Evolutionary conservation across 345 rosid genomes (phyloP).

Genomic region (Hevea brasiliensis): DNA sequence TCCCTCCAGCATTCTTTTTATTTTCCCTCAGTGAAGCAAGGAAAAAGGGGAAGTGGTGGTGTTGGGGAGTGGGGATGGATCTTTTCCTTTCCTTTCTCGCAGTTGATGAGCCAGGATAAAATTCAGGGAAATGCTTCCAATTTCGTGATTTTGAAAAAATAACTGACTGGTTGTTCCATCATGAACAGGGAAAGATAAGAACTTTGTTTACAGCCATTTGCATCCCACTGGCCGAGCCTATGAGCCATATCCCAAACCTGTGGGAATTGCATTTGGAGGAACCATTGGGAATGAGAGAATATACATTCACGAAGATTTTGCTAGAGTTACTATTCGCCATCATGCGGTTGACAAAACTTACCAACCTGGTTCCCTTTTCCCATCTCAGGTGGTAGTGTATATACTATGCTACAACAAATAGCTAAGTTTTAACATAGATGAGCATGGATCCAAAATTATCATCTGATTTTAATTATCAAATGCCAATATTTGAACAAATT

Average conservation of each 20-base stretch:
- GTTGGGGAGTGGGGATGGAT: background rate
- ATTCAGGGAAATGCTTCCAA: background rate
- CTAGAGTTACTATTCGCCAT: constrained; percentile 68
- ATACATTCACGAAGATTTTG: constrained; percentile 75
- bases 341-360: constrained; percentile 91
- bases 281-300: constrained; percentile 78
- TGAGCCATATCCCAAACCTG: constrained; percentile 79
- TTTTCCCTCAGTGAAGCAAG: background rate
- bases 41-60: too few relatives aligned
- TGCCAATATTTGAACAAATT: background rate
- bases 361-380: constrained; percentile 70
- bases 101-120: background rate
- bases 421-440: background rate
- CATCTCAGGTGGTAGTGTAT: constrained; percentile 67
- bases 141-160: background rate
- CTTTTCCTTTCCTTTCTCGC: background rate
- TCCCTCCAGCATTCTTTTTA: background rate
- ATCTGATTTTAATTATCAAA: background rate
- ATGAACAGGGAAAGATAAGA: constrained; percentile 79
- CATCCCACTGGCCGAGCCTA: constrained; percentile 67
- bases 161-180: constrained; percentile 3
- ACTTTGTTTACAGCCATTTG: constrained; percentile 87
- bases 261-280: constrained; percentile 93
- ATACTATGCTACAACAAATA: background rate
- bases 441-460: background rate